Conservation (phyloP, 305 asterid genomes). For the Fraxinus xanthoxyloides region DNA sequence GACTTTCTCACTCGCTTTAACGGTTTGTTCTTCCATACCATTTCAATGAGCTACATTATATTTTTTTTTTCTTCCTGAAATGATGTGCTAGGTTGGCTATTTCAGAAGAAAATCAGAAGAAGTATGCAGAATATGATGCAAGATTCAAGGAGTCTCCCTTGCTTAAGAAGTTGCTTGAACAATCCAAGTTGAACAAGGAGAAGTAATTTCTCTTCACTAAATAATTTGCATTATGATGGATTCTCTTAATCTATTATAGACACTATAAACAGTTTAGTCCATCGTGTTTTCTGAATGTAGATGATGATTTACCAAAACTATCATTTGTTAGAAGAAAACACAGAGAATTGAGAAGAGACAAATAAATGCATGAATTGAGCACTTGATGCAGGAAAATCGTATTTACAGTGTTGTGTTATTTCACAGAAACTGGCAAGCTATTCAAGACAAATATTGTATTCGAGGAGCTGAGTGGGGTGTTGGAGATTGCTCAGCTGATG, state of each 20-base stretch:
- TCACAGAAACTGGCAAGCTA: conserved; percentile 62
- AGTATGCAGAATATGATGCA: conserved; percentile 74
- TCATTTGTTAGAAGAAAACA: not conserved
- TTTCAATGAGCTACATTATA: conserved; percentile 12
- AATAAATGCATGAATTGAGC: not conserved
- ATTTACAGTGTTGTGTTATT: not conserved
- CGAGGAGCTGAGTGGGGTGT: conserved; percentile 99
- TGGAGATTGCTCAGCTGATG: conserved; percentile 90
- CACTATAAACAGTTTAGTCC: not conserved
- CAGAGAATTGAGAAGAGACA: not conserved
- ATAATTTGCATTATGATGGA: not conserved
- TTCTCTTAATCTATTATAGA: not conserved
- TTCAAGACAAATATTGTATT: conserved; percentile 72
- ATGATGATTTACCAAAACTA: not conserved
- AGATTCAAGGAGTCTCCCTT: conserved; percentile 84
- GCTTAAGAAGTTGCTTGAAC: conserved; percentile 82
- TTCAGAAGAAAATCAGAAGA: conserved; percentile 86
- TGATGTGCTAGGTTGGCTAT: conserved; percentile 4
- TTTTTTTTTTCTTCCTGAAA: conserved; percentile 3
- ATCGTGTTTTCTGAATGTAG: not conserved
- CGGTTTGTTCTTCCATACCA: conserved; percentile 38
- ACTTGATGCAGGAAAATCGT: not conserved
- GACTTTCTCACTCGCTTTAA: conserved; percentile 74
- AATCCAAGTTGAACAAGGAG: conserved; percentile 63
- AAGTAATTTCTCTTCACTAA: conserved; percentile 45